phyloP scores from a whole-genome alignment of 306 rosid genomes.

The Dryas alaskensis region DNA sequence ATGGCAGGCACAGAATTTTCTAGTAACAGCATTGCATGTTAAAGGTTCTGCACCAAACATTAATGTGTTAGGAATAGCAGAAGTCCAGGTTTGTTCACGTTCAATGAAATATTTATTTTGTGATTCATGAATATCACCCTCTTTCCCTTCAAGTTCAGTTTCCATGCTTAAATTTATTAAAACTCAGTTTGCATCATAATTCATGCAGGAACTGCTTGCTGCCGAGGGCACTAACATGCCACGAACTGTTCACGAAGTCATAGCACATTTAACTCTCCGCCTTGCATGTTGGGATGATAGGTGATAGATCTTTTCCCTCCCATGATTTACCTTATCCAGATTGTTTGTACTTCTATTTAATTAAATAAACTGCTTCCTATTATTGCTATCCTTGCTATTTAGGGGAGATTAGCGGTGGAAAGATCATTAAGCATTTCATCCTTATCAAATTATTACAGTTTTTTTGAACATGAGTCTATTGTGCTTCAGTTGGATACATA shows the following conservation, averaged over 20 bases:
- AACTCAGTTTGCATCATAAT: slow-evolving; percentile 5
- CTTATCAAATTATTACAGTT: no score
- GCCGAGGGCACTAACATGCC: slow-evolving; percentile 51
- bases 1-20: slow-evolving; percentile 69
- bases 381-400: neutral
- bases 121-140: no score
- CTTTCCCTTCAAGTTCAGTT: neutral
- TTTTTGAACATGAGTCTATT: neutral
- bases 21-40: slow-evolving; percentile 61
- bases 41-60: slow-evolving; percentile 46
- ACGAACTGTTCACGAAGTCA: slow-evolving; percentile 44
- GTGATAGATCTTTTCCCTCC: slow-evolving; percentile 25
- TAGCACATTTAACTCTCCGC: slow-evolving; percentile 53
- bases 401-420: neutral
- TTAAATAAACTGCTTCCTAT: neutral
- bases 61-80: slow-evolving; percentile 61
- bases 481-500: no score
- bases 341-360: neutral
- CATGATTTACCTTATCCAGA: neutral
- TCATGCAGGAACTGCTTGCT: slow-evolving; percentile 52
- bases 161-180: neutral
- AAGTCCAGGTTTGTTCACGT: slow-evolving; percentile 60
- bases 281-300: slow-evolving; percentile 76
- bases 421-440: neutral
- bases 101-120: neutral